Evolutionary conservation across 306 rosid species (phyloP).

Genomic region (Aeschynomene evenia): DNA sequence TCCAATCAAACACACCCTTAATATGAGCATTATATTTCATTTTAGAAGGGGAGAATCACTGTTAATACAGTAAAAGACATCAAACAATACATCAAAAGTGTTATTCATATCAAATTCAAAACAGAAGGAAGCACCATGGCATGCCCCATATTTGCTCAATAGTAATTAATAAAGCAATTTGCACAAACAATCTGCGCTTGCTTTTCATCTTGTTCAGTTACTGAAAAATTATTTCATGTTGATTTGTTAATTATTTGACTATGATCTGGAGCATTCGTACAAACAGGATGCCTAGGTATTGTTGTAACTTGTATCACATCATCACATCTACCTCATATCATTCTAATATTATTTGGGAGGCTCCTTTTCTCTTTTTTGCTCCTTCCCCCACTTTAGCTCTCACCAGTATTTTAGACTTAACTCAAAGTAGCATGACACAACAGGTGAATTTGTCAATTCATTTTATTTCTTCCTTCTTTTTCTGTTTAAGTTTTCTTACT

Average conservation of each 20-base stretch:
- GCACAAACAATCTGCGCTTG: neutral
- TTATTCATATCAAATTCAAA: neutral
- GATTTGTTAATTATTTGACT: too few species aligned
- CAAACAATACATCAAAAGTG: neutral
- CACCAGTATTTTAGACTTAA: neutral
- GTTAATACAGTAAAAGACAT: slow-evolving; percentile 7
- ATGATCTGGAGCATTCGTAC: neutral
- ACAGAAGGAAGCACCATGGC: neutral
- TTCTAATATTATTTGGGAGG: neutral
- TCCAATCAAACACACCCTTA: too few species aligned
- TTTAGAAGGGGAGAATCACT: neutral
- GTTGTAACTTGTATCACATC: neutral
- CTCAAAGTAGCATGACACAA: neutral
- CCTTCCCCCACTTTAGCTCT: neutral
- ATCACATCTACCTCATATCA: neutral
- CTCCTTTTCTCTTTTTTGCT: neutral
- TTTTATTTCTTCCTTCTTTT: neutral
- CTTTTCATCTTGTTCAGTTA: neutral
- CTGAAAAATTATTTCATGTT: too few species aligned
- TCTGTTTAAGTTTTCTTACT: neutral
- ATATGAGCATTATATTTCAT: neutral
- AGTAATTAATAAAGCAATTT: slow-evolving; percentile 12
- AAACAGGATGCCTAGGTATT: neutral
- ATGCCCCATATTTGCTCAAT: neutral
- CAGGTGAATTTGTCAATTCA: neutral